Base-by-base conservation (phyloP, 169 alveolate species). In the Plasmodium yoelii region DNA sequence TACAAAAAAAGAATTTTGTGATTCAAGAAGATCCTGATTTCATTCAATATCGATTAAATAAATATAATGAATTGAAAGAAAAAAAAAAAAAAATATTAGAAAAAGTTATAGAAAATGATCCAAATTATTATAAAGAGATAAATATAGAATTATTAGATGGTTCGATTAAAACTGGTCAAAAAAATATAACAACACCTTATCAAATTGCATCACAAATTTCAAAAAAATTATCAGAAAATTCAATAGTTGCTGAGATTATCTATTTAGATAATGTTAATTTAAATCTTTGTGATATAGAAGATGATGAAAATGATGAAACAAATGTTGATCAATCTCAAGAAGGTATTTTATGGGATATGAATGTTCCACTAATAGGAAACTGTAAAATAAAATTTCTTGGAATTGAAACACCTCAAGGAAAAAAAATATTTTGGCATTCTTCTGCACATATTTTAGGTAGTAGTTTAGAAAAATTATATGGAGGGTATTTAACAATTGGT, bases 341-440 rank as follows among this genome's bases (percentile, higher is more conserved):
- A 74, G 15, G 59, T 18, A 19, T 82, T 2, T 96, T 98, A n/a
- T 98, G 98, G 98, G 99, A 99, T 91, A 70, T 98, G 73, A 84
- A 90, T 44, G 95, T 99, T 82, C 99, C 99, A 34, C 93, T 99
- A 13, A 98, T 98, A 87, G 99, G 99, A 19, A 98, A 95, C 88
- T 98, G 99, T 73, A 94, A 95, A 70, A 39, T 98, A 2, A 95
- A 96, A 87, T 92, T 97, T 24, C 94, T 96, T 24, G 97, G 92
- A 71, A 97, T 98, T 80, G 99, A 98, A 53, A 96, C 97, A 42
- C 93, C 90, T 56, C 98, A 97, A 77, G 99, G 99, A 34, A 94
- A 97, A 80, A 95, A 95, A 73, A 97, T 96, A 1, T 99, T 98
- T 90, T 98, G 99, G 99, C 99, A 99, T 92, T 98, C 99, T 7